Evolutionary conservation across 2,329 filamentous ascomycete genomes (phyloP).

Genomic region (Aspergillus brunneoviolaceus): DNA sequence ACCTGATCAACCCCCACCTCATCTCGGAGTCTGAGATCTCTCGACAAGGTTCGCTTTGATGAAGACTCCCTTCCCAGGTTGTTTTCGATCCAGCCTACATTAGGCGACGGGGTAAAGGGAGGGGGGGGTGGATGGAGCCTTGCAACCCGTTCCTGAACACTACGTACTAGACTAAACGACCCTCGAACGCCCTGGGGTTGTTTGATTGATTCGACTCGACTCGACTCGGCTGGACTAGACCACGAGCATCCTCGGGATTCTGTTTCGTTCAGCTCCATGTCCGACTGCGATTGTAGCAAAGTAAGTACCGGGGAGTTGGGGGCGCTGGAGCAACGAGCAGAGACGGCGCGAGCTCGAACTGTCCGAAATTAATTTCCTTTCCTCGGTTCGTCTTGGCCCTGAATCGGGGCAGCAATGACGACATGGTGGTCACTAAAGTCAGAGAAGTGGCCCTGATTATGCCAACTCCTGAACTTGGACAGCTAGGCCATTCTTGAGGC

Average conservation of each 20-base stretch:
- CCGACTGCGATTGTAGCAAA: no score
- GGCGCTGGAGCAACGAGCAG: neutral
- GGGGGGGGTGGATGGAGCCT: conserved; percentile 18
- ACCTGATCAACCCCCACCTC: neutral
- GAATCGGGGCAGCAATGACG: neutral
- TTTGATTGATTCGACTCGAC: neutral
- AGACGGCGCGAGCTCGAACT: neutral
- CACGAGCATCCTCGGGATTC: neutral
- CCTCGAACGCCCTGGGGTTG: conserved; percentile 8
- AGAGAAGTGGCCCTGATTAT: neutral
- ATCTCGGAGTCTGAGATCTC: conserved; percentile 1
- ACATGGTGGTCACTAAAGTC: neutral
- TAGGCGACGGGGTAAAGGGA: conserved; percentile 13
- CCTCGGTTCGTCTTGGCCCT: neutral
- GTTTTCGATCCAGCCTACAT: conserved; percentile 27
- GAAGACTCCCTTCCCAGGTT: conserved; percentile 15
- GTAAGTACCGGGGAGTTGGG: no score
- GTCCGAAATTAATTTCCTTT: neutral
- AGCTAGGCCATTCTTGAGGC: neutral
- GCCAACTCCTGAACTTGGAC: neutral
- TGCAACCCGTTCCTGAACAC: conserved; percentile 10
- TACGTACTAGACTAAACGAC: conserved; percentile 1
- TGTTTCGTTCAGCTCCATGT: no score
- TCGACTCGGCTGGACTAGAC: neutral
- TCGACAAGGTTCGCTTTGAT: conserved; percentile 15